Percentiles rank a stretch among this genome's conserved stretches.
phyloP scores from a whole-genome alignment of 129 eudicot genomes.

The Chrysanthemum makinoi region DNA sequence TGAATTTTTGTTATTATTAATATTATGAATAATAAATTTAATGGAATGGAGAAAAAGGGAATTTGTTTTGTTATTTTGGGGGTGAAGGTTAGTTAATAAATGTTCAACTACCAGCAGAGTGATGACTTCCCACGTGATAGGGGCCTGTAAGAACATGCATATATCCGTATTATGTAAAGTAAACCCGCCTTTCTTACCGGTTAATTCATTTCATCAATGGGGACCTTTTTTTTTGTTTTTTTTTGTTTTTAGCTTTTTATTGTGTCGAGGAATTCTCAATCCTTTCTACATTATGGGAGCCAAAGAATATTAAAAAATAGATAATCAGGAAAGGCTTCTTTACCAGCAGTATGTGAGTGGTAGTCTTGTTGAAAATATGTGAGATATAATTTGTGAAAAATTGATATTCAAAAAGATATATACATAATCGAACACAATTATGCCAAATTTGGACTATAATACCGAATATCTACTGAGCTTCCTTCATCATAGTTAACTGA shows the following conservation, averaged over 20 bases:
- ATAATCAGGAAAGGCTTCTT: no score
- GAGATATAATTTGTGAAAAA: no score
- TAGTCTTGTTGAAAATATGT: no score
- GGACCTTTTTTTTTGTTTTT: neutral
- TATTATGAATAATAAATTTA: conserved; percentile 26
- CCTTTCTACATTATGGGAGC: neutral
- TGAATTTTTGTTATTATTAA: conserved; percentile 21
- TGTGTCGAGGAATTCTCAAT: neutral
- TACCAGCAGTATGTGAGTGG: no score
- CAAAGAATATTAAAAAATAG: no score
- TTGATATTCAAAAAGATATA: no score
- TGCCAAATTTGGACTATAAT: no score
- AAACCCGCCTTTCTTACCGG: conserved; percentile 17
- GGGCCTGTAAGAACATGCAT: conserved; percentile 22
- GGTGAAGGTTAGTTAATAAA: conserved; percentile 25
- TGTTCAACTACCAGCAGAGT: conserved; percentile 34
- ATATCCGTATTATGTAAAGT: conserved; percentile 8
- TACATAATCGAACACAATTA: no score
- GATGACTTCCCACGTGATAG: conserved; percentile 34
- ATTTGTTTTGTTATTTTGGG: conserved; percentile 1
- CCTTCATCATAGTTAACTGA: no score
- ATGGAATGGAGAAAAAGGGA: neutral
- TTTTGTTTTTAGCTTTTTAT: neutral
- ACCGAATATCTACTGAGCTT: no score
- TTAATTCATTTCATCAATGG: neutral